Percentiles rank a stretch among this genome's conserved stretches.
These are phyloP conservation scores for Euphorbia tirucalli DNA, from an alignment of 345 rosid species.

Conservation along the genomic window DNA sequence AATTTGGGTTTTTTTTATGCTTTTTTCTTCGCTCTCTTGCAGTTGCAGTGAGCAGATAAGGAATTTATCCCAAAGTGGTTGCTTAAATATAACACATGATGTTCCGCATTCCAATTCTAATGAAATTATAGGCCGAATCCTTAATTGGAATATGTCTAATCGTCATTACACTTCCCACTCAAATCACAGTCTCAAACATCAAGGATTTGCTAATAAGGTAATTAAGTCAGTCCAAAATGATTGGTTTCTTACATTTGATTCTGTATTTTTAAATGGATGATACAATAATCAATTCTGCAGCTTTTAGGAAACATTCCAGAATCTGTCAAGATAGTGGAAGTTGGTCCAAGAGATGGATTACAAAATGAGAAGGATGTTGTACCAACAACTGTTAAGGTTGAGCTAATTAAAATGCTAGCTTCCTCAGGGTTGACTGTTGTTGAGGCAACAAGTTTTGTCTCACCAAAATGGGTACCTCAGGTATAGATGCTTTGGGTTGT, in stretches of 20 bases:
- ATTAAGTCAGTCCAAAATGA: too few species aligned
- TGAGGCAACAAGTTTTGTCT: slow-evolving; percentile 77
- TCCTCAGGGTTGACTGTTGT: slow-evolving; percentile 60
- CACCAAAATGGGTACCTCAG: slow-evolving; percentile 87
- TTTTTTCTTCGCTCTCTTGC: too few species aligned
- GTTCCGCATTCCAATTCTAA: too few species aligned
- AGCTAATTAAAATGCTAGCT: slow-evolving; percentile 52
- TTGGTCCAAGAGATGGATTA: slow-evolving; percentile 71
- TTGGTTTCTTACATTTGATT: neutral
- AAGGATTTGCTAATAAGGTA: too few species aligned
- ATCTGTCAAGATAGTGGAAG: slow-evolving; percentile 74
- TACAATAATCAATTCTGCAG: slow-evolving; percentile 25
- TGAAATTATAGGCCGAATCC: too few species aligned
- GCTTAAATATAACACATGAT: too few species aligned
- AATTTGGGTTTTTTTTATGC: too few species aligned
- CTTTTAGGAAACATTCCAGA: slow-evolving; percentile 44
- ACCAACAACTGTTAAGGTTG: slow-evolving; percentile 53
- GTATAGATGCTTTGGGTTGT: slow-evolving; percentile 19
- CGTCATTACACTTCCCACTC: too few species aligned
- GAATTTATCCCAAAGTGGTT: too few species aligned
- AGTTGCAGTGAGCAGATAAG: too few species aligned
- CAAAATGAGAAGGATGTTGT: slow-evolving; percentile 62
- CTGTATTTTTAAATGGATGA: neutral
- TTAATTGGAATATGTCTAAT: too few species aligned
- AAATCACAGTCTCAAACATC: too few species aligned